Evolutionary conservation across 371 early-diverging fungal genomes (phyloP).

Genomic region (Lichtheimia corymbifera): DNA sequence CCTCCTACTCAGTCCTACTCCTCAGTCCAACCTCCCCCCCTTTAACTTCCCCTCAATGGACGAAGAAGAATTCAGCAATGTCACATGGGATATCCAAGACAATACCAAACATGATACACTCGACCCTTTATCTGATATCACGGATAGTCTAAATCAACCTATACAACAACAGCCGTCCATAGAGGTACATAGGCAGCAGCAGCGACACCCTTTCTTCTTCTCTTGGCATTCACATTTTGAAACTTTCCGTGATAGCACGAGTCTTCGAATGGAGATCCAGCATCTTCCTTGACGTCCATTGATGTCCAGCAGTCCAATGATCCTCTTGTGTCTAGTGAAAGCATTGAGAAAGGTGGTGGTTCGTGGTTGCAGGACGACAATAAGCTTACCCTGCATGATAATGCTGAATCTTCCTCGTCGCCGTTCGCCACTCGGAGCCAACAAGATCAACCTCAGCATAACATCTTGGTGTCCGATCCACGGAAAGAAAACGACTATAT

Average conservation of each 20-base stretch:
- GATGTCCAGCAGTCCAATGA: background rate
- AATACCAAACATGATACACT: constrained; percentile 6
- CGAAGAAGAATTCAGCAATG: constrained; percentile 34
- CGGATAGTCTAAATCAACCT: constrained; percentile 9
- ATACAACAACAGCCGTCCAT: background rate
- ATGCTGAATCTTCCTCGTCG: constrained; percentile 5
- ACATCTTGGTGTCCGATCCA: constrained; percentile 68
- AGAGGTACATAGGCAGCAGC: background rate
- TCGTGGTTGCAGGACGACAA: background rate
- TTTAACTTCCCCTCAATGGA: background rate
- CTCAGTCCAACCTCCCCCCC: too few relatives aligned
- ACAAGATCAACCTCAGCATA: background rate
- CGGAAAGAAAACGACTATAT: constrained; percentile 90
- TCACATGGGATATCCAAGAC: constrained; percentile 37
- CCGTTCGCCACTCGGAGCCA: constrained; percentile 1
- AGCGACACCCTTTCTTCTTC: background rate
- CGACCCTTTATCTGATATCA: constrained; percentile 17
- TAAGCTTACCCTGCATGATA: background rate
- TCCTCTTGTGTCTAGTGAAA: too few relatives aligned
- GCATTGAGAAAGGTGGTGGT: too few relatives aligned
- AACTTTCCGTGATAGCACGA: background rate
- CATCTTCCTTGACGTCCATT: background rate
- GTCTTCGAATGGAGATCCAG: background rate
- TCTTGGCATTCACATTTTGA: background rate
- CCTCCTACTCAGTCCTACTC: background rate